Evolutionary conservation across 1,284 basidiomycete species (phyloP).

Genomic region (Irpex sp.): DNA sequence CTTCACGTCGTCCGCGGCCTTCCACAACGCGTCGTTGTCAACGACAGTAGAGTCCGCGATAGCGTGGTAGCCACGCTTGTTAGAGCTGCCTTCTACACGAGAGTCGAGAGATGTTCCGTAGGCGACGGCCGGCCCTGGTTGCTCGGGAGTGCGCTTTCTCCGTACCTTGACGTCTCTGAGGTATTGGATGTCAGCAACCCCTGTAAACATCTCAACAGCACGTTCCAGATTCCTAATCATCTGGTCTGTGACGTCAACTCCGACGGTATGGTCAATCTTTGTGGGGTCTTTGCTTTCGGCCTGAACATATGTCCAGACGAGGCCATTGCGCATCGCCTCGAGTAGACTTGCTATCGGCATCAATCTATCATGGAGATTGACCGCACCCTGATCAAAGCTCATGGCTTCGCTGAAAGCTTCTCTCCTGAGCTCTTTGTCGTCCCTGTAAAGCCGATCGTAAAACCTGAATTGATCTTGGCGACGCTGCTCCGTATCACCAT

Average conservation of each 20-base stretch:
- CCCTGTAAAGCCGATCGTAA: not conserved
- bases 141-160: not conserved
- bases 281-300: no score
- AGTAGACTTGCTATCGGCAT: not conserved
- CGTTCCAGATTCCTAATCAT: not conserved
- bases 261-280: not conserved
- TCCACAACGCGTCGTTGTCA: not conserved
- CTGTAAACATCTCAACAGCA: not conserved
- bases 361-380: not conserved
- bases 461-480: not conserved
- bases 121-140: not conserved
- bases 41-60: not conserved
- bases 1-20: not conserved
- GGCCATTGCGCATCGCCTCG: not conserved
- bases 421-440: not conserved
- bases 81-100: not conserved
- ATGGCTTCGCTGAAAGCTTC: not conserved
- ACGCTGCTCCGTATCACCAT: not conserved
- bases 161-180: not conserved
- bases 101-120: not conserved
- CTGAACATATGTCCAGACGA: not conserved
- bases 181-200: not conserved
- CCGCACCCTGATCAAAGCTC: not conserved
- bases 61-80: not conserved
- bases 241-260: not conserved